These are phyloP conservation scores for Alternaria sp. DNA, from an alignment of 2,329 filamentous ascomycete species.

Conservation along the genomic window DNA sequence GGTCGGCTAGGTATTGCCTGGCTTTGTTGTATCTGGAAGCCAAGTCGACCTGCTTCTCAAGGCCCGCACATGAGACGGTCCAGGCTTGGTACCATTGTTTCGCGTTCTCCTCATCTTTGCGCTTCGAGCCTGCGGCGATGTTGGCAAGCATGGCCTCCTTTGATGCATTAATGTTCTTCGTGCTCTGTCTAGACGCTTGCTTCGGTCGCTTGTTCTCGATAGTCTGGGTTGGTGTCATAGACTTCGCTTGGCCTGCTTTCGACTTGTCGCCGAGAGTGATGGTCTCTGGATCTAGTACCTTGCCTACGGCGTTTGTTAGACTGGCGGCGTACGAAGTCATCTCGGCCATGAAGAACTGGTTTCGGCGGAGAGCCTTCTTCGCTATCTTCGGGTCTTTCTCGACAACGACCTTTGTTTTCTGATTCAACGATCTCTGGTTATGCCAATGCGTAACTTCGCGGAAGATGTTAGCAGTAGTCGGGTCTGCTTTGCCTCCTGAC, in stretches of 20 bases:
- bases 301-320: constrained; percentile 22
- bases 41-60: constrained; percentile 55
- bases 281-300: constrained; percentile 20
- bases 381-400: constrained; percentile 43
- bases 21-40: constrained; percentile 57
- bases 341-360: constrained; percentile 24
- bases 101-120: constrained; percentile 50
- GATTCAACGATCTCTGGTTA: constrained; percentile 61
- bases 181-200: constrained; percentile 31
- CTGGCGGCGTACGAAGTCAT: constrained; percentile 23
- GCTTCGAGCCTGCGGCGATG: constrained; percentile 50
- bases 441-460: constrained; percentile 66
- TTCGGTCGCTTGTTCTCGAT: constrained; percentile 26
- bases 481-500: constrained; percentile 28
- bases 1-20: constrained; percentile 55
- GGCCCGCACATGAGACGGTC: constrained; percentile 52
- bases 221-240: constrained; percentile 13
- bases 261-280: constrained; percentile 39
- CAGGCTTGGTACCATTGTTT: constrained; percentile 55
- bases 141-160: constrained; percentile 55
- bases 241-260: constrained; percentile 15
- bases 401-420: constrained; percentile 41
- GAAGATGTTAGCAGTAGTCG: constrained; percentile 52
- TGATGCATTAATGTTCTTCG: constrained; percentile 40
- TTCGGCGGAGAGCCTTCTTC: constrained; percentile 27